Conservation (phyloP, 768 basidiomycete species). For the Solioccasus polychromus region DNA sequence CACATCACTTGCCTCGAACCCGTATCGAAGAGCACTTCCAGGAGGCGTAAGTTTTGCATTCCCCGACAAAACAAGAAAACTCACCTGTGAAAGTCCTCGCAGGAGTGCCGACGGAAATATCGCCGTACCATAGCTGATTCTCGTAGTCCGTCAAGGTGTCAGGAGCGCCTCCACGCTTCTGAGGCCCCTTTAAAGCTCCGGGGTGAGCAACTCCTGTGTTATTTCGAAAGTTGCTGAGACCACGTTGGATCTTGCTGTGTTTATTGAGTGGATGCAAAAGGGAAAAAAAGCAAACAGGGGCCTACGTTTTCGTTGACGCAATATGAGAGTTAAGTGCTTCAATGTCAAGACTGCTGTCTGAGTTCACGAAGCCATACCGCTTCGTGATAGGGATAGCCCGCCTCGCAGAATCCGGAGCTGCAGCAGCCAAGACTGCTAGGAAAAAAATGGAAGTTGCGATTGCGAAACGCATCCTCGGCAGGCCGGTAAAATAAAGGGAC, state of each 20-base stretch:
- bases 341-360: background rate
- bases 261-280: background rate
- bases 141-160: background rate
- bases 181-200: background rate
- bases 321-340: constrained; percentile 7
- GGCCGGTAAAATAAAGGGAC: no score
- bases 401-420: background rate
- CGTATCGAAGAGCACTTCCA: constrained; percentile 26
- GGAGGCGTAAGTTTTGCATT: background rate
- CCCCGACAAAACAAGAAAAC: background rate
- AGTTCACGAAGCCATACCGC: constrained; percentile 1
- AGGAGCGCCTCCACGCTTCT: background rate
- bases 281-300: background rate
- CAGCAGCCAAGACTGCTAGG: constrained; percentile 4
- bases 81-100: background rate
- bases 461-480: constrained; percentile 7
- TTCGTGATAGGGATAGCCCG: constrained; percentile 8
- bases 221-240: background rate
- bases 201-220: constrained; percentile 2
- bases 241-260: constrained; percentile 2
- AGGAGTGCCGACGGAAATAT: constrained; percentile 13
- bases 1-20: constrained; percentile 19
- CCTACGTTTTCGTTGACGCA: constrained; percentile 4
- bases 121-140: constrained; percentile 9
- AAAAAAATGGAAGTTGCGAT: background rate